Conservation (phyloP, 257 asterid genomes). For the Ehretia macrophylla region DNA sequence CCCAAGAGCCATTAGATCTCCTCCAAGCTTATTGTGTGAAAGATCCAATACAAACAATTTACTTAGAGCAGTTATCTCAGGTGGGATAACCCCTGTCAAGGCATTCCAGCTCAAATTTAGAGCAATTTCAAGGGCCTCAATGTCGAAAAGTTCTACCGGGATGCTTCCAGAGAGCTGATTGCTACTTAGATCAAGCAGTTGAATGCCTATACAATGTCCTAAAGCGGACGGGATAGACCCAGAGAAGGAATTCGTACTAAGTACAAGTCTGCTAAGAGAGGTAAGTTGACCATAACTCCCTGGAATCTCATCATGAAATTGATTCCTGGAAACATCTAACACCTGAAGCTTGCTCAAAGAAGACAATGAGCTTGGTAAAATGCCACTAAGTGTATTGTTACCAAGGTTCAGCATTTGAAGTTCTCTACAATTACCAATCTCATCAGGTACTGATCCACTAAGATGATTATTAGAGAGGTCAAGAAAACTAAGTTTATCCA, state of each 20-base stretch:
- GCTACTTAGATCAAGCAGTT: constrained; percentile 65
- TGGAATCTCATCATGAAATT: constrained; percentile 50
- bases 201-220: constrained; percentile 56
- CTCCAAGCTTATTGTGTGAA: constrained; percentile 66
- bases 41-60: constrained; percentile 63
- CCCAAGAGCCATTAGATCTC: constrained; percentile 54
- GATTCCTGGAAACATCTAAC: constrained; percentile 57
- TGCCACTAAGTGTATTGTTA: constrained; percentile 51
- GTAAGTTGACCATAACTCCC: constrained; percentile 45
- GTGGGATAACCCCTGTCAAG: constrained; percentile 59
- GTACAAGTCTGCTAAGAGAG: constrained; percentile 49
- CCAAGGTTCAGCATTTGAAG: constrained; percentile 62
- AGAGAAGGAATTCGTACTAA: constrained; percentile 47
- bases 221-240: constrained; percentile 58
- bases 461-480: constrained; percentile 58
- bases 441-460: constrained; percentile 55
- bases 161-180: constrained; percentile 50
- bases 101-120: constrained; percentile 69
- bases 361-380: constrained; percentile 49
- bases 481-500: constrained; percentile 56
- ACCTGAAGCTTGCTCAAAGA: constrained; percentile 49
- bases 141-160: constrained; percentile 49
- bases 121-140: constrained; percentile 65
- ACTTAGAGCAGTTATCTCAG: constrained; percentile 48
- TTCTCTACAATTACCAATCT: constrained; percentile 55